phyloP scores from a whole-genome alignment of 148 eudicot genomes.

The Silene uniflora region DNA sequence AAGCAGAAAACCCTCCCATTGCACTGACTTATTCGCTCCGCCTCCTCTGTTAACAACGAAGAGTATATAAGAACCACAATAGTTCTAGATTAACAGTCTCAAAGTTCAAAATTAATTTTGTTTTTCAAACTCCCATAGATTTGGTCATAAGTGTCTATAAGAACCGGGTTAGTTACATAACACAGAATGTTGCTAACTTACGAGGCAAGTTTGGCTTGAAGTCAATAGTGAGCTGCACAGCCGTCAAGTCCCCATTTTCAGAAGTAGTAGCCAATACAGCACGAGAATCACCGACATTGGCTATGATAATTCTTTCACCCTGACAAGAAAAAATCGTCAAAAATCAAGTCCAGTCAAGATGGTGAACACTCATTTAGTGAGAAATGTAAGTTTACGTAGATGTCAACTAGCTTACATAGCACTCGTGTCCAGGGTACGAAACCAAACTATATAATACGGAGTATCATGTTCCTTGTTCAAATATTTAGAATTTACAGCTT shows the following conservation, averaged over 20 bases:
- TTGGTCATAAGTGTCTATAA: background rate
- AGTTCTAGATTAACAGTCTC: background rate
- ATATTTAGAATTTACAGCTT: too few species aligned
- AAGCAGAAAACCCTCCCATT: slow-evolving; percentile 80
- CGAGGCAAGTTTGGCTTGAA: slow-evolving; percentile 93
- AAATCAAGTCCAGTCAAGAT: too few species aligned
- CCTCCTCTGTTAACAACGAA: slow-evolving; percentile 57
- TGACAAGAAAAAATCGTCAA: slow-evolving; percentile 22
- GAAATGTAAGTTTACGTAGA: too few species aligned
- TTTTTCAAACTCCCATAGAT: background rate
- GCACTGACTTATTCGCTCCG: slow-evolving; percentile 70
- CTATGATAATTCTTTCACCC: slow-evolving; percentile 66
- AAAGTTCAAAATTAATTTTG: background rate
- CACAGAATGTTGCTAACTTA: slow-evolving; percentile 35
- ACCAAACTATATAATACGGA: too few species aligned
- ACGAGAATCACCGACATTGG: slow-evolving; percentile 94
- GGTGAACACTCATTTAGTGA: too few species aligned
- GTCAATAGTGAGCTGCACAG: slow-evolving; percentile 81
- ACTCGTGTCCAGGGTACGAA: too few species aligned
- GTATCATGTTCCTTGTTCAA: too few species aligned
- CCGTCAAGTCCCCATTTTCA: slow-evolving; percentile 60
- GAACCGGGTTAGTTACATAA: background rate
- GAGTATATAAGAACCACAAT: slow-evolving; percentile 7
- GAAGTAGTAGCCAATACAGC: slow-evolving; percentile 82
- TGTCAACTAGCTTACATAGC: too few species aligned